A percentile compares a stretch with the other conserved stretches of the same genome.
These are phyloP conservation scores for Psilocybe cubensis DNA, from an alignment of 768 basidiomycete genomes.

Conservation along the genomic window DNA sequence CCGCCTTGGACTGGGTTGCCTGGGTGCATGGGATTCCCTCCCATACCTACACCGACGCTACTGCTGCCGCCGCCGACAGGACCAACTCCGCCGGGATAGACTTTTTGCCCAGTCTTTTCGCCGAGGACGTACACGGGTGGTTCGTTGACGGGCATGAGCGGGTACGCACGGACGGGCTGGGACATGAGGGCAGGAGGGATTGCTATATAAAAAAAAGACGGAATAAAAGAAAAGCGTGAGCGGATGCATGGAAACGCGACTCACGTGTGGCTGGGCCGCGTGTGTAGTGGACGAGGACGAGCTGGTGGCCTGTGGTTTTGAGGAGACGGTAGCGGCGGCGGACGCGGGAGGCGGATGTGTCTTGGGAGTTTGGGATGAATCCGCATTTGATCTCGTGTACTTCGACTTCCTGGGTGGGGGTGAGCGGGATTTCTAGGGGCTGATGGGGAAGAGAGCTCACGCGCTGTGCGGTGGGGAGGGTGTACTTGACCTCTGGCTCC, in stretches of 20 bases:
- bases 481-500: conserved; percentile 68
- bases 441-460: conserved; percentile 42
- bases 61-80: too few relatives aligned
- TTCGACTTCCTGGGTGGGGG: conserved; percentile 87
- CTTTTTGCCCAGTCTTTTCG: conserved; percentile 75
- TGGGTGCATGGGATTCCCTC: conserved; percentile 36
- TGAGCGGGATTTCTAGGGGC: too few relatives aligned
- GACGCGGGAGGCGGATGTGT: conserved; percentile 65
- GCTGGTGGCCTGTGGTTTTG: conserved; percentile 74
- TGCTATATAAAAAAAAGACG: conserved; percentile 38
- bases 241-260: too few relatives aligned
- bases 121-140: conserved; percentile 72
- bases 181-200: conserved; percentile 60
- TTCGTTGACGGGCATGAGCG: conserved; percentile 68
- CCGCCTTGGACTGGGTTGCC: conserved; percentile 29
- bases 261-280: conserved; percentile 65
- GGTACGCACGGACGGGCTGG: conserved; percentile 71
- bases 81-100: conserved; percentile 39
- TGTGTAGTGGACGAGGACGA: conserved; percentile 79
- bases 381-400: conserved; percentile 74
- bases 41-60: too few relatives aligned
- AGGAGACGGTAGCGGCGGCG: conserved; percentile 72
- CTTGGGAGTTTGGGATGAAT: conserved; percentile 69
- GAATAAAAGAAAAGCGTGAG: background rate
- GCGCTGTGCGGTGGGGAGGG: conserved; percentile 54